Conservation (phyloP, 345 rosid species). For the Gossypium mustelinum region DNA sequence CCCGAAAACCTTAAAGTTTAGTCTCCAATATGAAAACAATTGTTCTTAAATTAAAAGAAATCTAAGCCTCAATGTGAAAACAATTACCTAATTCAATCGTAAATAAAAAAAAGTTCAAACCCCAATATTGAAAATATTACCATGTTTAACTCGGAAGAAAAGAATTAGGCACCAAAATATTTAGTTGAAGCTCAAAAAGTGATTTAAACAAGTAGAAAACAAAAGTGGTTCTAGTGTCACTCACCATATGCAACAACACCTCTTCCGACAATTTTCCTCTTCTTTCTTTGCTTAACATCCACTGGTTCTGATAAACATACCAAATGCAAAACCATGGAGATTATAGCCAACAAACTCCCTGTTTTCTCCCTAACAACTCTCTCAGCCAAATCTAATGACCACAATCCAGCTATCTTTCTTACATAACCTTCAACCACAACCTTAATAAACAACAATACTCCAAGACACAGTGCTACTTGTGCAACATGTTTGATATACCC, state of each 20-base stretch:
- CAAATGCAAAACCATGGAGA: conserved; percentile 66
- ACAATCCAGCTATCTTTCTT: conserved; percentile 39
- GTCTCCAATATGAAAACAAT: no score
- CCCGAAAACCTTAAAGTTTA: no score
- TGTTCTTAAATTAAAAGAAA: no score
- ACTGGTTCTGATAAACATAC: conserved; percentile 22
- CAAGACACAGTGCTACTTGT: conserved; percentile 32
- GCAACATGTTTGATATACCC: conserved; percentile 24
- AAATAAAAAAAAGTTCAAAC: no score
- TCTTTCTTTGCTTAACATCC: conserved; percentile 11
- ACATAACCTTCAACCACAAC: conserved; percentile 42
- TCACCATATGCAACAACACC: conserved; percentile 45
- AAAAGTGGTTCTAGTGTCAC: not conserved
- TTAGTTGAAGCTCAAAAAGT: not conserved
- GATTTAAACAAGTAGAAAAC: not conserved
- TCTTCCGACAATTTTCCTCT: conserved; percentile 12
- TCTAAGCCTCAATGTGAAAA: no score
- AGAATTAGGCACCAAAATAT: no score
- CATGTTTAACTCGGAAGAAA: no score
- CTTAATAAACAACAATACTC: conserved; percentile 48
- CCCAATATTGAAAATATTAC: no score
- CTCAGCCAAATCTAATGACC: conserved; percentile 58
- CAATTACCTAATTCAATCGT: no score
- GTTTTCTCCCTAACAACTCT: conserved; percentile 66
- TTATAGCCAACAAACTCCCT: conserved; percentile 64